Evolutionary conservation across 1,284 basidiomycete species (phyloP), one percentile per base, ranked within the genome.

Genomic region (Ganoderma lingzhi): DNA sequence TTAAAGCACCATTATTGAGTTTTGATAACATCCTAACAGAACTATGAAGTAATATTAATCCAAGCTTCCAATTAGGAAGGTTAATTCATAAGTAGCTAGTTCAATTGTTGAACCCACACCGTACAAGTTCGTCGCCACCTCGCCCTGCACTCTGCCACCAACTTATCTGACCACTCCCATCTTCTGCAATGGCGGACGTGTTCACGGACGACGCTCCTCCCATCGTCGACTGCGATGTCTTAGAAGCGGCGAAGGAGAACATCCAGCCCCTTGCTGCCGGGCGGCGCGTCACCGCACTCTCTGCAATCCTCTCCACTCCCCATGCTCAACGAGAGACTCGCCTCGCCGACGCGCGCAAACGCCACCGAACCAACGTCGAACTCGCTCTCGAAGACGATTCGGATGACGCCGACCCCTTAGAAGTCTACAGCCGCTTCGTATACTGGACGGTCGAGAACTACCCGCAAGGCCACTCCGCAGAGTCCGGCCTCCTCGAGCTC

Each of bases 231-330:
- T 90, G 89, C 72, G 93, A 93, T 75, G 82, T 94, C 1, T 84
- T 94, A n/a, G 92, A 94, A 76, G 92, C 92, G 2, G 87, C 91
- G 5, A 94, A 94, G 78, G 93, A 94, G 80, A 94, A 94, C 75
- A 92, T 94, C 48, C 93, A 93, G 77, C 93, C 92, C 59, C 85
- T 94, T 17, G 91, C 90, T 6, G 84, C 87, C 5, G 93, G 93
- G 17, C 85, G 93, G 64, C 86, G 91, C 73, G 93, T 91, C 64
- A 92, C 92, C 10, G 86, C 93, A 0, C 84, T 94, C 63, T 91
- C 92, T 23, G 85, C 87, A 58, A 85, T 93, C 67, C 83, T 94
- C 48, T 82, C 89, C 19, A 94, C 91, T 0, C 93, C 93, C 30
- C 91, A 93, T 77, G 88, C 87, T 1, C 89, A 91, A 72, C 86